These are phyloP conservation scores for Erigeron canadensis DNA, from an alignment of 129 eudicot genomes.

Conservation along the genomic window DNA sequence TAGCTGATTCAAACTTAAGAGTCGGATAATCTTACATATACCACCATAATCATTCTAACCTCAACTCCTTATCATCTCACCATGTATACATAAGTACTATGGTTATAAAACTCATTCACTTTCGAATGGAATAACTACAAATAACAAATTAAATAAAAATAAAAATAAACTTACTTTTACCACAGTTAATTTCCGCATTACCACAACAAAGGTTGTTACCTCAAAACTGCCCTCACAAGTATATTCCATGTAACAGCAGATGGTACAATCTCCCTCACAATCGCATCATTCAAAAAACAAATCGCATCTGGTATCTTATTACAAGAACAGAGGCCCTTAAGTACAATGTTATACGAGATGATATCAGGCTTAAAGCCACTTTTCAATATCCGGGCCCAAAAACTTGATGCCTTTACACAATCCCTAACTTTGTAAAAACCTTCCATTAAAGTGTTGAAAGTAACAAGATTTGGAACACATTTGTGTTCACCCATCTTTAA, in stretches of 20 bases:
- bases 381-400: slow-evolving; percentile 70
- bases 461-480: slow-evolving; percentile 77
- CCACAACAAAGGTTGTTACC: slow-evolving; percentile 16
- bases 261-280: slow-evolving; percentile 57
- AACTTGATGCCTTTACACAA: slow-evolving; percentile 48
- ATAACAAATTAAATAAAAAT: no score
- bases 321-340: slow-evolving; percentile 80
- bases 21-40: no score
- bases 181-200: slow-evolving; percentile 1
- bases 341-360: slow-evolving; percentile 74
- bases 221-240: slow-evolving; percentile 66
- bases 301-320: slow-evolving; percentile 50
- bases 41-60: no score
- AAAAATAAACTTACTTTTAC: slow-evolving; percentile 37
- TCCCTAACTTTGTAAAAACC: slow-evolving; percentile 79
- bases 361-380: slow-evolving; percentile 76
- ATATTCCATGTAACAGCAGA: slow-evolving; percentile 81
- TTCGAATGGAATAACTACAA: background rate
- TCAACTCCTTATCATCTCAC: no score
- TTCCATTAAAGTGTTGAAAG: slow-evolving; percentile 86
- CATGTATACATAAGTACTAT: background rate
- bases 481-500: slow-evolving; percentile 48
- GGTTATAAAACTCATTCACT: background rate
- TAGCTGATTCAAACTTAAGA: no score
- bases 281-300: slow-evolving; percentile 58